Evolutionary conservation across 2,329 filamentous ascomycete genomes (phyloP), one percentile per base, ranked within the genome.

Genomic region (Cercospora sp.): DNA sequence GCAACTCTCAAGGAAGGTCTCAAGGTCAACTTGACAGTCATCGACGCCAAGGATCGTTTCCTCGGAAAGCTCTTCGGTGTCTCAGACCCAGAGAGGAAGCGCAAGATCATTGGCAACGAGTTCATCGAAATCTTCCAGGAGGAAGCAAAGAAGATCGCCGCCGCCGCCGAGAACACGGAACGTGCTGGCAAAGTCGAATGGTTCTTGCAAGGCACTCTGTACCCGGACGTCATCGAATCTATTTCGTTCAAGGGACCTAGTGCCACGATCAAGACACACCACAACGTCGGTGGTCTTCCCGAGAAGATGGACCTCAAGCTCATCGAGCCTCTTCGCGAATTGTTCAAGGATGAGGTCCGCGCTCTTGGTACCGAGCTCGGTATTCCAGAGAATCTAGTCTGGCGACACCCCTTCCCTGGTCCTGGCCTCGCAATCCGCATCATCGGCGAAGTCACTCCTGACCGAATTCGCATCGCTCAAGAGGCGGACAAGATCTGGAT

Each of bases 21-120:
- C 0, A 92, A 92, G 1, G 96, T 98, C 80, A 95, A 97, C 80
- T 85, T 98, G 2, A 97, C 92, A 0, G 90, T 98, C 30, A 88
- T 96, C 1, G 91, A 98, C 77, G 93, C 88, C 0, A 86, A 86
- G 9, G 85, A 96, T 69, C 83, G 87, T 28, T 98, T 98, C 84
- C 84, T 97, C n/a, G 82, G 82, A 32, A 85, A 89, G 26, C 88
- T 98, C 0, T 86, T 88, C 72, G 94, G 93, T 18, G 87, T 97
- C 28, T 83, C 82, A 0, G 83, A 91, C 66, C 94, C 94, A 0
- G 94, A 98, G 81, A 87, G 87, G 77, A 97, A 97, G 85, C 86
- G 94, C 65, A 97, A 97, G 82, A 89, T 97, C 74, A 97, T 97
- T 70, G 94, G 93, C 66, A 87, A 85, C 70, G 91, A 87, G 24